Evolutionary conservation across 139 green algal genomes (phyloP), one percentile per base, ranked within the genome.

Genomic region (Astrephomene gubernaculifera): DNA sequence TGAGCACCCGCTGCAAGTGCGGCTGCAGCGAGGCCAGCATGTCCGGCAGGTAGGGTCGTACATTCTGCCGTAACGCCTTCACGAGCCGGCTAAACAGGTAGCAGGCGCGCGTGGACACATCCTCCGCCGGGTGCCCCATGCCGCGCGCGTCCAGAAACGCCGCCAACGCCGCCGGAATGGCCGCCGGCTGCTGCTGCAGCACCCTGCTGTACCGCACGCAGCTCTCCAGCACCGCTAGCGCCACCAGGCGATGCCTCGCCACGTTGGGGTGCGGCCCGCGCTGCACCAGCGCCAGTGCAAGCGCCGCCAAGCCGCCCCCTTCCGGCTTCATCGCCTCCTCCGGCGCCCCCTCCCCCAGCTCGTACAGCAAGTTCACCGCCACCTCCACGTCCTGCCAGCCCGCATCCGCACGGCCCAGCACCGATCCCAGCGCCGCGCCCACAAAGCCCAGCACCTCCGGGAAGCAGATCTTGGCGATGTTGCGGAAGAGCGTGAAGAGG

Each of bases 51-150:
- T 94, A 90, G 0, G 86, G 89, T 1, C 89, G 88, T 86, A 98
- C 60, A 35, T 90, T 86, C 29, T 29, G 22, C 2, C 94, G 90
- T 38, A 97, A 90, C 4, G 57, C 43, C 86, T 97, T 97, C 60
- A 90, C 85, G 53, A 98, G 79, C 10, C 96, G 94, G 38, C 87
- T 91, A 79, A 98, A 95, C 0, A 98, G 92, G 90, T 98, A 98
- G 88, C 87, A 92, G 12, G 93, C 92, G 2, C 95, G 92, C 6
- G 88, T 91, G 38, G 88, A 86, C 22, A 94, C 90, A 35, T 93
- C 87, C 65, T 94, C 85, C 36, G 86, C 85, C 21, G 89, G 79
- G 76, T 96, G 92, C 9, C 89, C 90, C 80, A 97, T 90, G n/a
- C 94, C 94, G 41, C 83, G 57, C 0, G 61, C 53, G 12, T 92